Evolutionary conservation across 805 yeast genomes (phyloP).

Genomic region (Kodamaea laetipori): DNA sequence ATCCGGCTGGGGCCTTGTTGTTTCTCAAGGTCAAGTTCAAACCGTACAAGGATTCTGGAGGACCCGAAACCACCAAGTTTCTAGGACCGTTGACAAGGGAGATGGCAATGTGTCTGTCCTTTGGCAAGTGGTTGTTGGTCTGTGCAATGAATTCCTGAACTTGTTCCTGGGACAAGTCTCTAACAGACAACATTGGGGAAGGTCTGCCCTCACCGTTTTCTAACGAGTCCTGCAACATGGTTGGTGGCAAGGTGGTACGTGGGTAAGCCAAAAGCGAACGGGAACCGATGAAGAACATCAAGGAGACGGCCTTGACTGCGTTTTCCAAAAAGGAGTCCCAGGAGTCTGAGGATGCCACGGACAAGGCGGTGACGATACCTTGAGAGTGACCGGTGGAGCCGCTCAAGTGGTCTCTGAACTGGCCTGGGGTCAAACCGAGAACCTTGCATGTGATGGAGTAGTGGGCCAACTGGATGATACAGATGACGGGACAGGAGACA

Average conservation of each 20-base stretch:
- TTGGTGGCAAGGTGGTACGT: conserved; percentile 90
- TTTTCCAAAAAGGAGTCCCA: conserved; percentile 82
- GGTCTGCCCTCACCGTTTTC: conserved; percentile 96
- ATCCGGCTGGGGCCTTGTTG: conserved; percentile 91
- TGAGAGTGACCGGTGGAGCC: conserved; percentile 91
- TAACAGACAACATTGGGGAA: conserved; percentile 93
- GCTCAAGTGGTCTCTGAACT: conserved; percentile 64
- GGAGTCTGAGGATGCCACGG: conserved; percentile 75
- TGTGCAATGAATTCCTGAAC: conserved; percentile 77
- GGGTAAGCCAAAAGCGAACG: conserved; percentile 91
- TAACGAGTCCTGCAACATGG: conserved; percentile 86
- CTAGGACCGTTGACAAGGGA: conserved; percentile 95
- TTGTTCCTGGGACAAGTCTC: conserved; percentile 81
- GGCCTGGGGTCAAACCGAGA: conserved; percentile 87
- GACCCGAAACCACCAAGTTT: conserved; percentile 94
- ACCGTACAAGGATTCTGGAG: conserved; percentile 97
- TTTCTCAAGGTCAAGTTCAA: conserved; percentile 88
- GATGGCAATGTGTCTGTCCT: conserved; percentile 84
- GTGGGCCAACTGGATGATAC: conserved; percentile 93
- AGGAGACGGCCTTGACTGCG: conserved; percentile 75
- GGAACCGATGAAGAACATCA: conserved; percentile 90
- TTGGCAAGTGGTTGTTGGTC: conserved; percentile 92
- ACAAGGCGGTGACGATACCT: conserved; percentile 91
- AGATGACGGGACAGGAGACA: conserved; percentile 94
- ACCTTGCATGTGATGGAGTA: conserved; percentile 84